These are phyloP conservation scores for Cyamopsis tetragonoloba DNA, from an alignment of 306 rosid genomes.

Conservation along the genomic window DNA sequence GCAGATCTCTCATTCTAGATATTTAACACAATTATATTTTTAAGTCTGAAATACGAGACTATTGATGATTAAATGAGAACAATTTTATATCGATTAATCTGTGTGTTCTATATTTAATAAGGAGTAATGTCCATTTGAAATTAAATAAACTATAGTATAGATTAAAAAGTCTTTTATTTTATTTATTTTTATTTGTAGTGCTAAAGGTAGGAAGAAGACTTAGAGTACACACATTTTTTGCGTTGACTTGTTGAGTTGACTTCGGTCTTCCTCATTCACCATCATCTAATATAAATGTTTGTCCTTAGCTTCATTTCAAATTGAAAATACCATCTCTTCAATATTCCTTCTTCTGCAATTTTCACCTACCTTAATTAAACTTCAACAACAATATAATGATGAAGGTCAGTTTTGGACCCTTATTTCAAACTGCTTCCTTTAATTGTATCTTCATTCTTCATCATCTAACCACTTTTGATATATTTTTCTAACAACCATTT, in stretches of 20 bases:
- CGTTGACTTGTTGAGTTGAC: neutral
- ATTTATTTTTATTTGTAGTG: neutral
- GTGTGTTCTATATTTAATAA: no score
- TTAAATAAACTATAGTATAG: neutral
- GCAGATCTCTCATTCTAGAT: no score
- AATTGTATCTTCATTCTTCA: neutral
- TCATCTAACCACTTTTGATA: neutral
- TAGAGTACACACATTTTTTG: neutral
- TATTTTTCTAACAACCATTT: neutral
- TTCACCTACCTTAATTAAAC: neutral
- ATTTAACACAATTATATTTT: no score
- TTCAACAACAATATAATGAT: slow-evolving; percentile 10
- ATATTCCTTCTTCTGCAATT: neutral
- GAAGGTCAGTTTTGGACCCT: slow-evolving; percentile 33
- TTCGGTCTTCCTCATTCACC: neutral
- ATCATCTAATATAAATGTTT: neutral
- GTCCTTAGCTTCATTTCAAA: neutral
- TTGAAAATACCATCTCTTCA: neutral
- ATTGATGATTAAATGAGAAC: no score
- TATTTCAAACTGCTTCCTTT: neutral
- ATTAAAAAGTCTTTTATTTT: neutral
- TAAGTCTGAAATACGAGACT: no score
- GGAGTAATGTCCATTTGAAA: neutral
- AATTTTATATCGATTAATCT: no score
- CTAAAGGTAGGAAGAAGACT: neutral